phyloP scores from a whole-genome alignment of 2,329 filamentous ascomycete species.

The Apiospora sp. region DNA sequence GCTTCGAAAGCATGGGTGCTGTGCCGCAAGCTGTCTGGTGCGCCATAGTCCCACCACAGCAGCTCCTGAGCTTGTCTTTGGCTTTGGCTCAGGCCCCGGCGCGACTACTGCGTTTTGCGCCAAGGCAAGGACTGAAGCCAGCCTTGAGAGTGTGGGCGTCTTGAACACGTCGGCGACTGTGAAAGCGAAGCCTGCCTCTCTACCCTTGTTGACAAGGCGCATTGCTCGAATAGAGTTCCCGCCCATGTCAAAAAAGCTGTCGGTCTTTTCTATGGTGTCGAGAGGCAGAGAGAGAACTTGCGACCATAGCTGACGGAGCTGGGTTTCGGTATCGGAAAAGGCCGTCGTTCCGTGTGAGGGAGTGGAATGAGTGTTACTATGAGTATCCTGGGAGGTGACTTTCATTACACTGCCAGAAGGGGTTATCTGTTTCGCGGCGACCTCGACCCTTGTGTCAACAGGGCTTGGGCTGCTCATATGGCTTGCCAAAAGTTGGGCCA shows the following conservation, averaged over 20 bases:
- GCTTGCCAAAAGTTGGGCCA: neutral
- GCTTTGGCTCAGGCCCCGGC: too few relatives aligned
- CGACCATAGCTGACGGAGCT: neutral
- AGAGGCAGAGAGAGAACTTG: neutral
- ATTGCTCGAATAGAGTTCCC: slow-evolving; percentile 10
- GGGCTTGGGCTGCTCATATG: neutral
- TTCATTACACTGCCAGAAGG: neutral
- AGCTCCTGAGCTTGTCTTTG: too few relatives aligned
- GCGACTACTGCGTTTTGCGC: too few relatives aligned
- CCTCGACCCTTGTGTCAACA: too few relatives aligned
- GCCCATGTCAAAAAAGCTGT: slow-evolving; percentile 2
- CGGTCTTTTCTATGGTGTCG: neutral
- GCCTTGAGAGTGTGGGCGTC: neutral
- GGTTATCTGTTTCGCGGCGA: neutral
- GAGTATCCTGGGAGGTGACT: neutral
- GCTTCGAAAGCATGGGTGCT: neutral
- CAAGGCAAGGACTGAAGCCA: neutral
- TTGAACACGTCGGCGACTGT: slow-evolving; percentile 11
- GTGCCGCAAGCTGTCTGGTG: neutral
- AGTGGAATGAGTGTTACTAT: neutral
- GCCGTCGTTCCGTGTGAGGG: neutral
- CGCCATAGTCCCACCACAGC: too few relatives aligned
- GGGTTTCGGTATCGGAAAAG: neutral
- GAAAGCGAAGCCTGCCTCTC: neutral
- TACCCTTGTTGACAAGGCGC: neutral